These are phyloP conservation scores for Kokia cookei DNA, from an alignment of 441 rosid genomes.

Conservation along the genomic window DNA sequence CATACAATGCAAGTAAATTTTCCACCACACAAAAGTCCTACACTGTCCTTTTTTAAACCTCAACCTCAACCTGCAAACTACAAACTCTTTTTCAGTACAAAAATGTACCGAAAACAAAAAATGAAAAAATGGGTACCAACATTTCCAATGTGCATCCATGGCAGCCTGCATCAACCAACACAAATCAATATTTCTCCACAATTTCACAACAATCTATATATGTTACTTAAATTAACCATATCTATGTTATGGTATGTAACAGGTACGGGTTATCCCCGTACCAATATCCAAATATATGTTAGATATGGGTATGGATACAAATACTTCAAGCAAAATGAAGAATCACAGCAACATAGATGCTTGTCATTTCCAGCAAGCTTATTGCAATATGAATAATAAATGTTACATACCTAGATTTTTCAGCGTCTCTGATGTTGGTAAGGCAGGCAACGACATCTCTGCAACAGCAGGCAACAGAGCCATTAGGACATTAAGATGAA, in stretches of 20 bases:
- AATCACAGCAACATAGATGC: neutral
- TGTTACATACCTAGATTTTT: conserved; percentile 54
- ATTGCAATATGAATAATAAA: neutral
- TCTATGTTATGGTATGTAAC: neutral
- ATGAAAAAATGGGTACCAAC: conserved; percentile 52
- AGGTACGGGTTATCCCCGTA: neutral
- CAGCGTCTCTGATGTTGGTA: conserved; percentile 74
- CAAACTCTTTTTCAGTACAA: conserved; percentile 31
- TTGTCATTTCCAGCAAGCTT: too few relatives aligned
- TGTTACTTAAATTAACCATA: neutral
- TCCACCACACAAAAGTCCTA: neutral
- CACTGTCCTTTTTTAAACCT: neutral
- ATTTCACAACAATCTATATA: neutral
- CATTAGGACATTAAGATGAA: conserved; percentile 12
- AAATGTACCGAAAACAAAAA: conserved; percentile 46
- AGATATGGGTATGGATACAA: neutral
- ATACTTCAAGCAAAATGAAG: neutral
- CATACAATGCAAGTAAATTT: neutral
- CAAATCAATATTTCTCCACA: neutral
- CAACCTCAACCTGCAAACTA: conserved; percentile 20
- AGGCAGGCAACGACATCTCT: conserved; percentile 96
- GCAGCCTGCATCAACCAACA: conserved; percentile 36
- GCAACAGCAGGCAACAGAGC: conserved; percentile 23
- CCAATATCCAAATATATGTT: neutral
- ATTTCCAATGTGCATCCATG: conserved; percentile 28